These are phyloP conservation scores for Austroboletus sp. DNA, from an alignment of 1,284 basidiomycete species.

Conservation along the genomic window DNA sequence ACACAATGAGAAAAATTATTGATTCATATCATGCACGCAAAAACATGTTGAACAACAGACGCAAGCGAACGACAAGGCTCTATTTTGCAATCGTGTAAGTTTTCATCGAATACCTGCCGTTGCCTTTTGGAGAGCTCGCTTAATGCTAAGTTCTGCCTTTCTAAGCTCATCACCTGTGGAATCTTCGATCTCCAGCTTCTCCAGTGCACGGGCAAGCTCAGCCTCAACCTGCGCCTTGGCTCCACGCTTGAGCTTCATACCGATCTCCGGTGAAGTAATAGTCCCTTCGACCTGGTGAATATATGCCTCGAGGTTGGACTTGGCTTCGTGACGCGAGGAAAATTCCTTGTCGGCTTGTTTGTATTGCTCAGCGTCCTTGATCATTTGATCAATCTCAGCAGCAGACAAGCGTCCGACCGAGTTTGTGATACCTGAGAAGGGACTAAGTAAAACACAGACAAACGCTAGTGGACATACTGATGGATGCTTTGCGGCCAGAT, in stretches of 20 bases:
- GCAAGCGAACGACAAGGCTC: constrained; percentile 10
- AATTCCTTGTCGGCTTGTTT: constrained; percentile 96
- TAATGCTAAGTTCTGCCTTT: constrained; percentile 87
- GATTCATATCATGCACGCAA: constrained; percentile 15
- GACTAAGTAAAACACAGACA: constrained; percentile 14
- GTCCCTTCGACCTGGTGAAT: constrained; percentile 90
- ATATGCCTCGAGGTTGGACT: constrained; percentile 93
- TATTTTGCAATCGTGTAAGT: constrained; percentile 14
- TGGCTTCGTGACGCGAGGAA: constrained; percentile 91
- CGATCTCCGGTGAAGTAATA: constrained; percentile 89
- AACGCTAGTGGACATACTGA: constrained; percentile 53
- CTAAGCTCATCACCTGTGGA: constrained; percentile 87
- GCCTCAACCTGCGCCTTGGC: constrained; percentile 88
- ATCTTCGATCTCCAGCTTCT: constrained; percentile 94
- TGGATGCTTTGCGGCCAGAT: constrained; percentile 92
- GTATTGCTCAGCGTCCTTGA: constrained; percentile 95
- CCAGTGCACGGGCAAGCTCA: constrained; percentile 91
- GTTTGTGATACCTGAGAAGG: constrained; percentile 74
- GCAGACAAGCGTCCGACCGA: constrained; percentile 92
- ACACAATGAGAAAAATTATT: constrained; percentile 5
- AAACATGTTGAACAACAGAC: constrained; percentile 8
- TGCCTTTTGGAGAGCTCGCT: constrained; percentile 93
- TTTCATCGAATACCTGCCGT: constrained; percentile 75
- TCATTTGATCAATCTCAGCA: constrained; percentile 96
- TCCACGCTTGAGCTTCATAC: constrained; percentile 94